Percentiles rank a stretch among this genome's conserved stretches.
phyloP scores from a whole-genome alignment of 2,329 filamentous ascomycete genomes.

The Fusarium duplospermum region DNA sequence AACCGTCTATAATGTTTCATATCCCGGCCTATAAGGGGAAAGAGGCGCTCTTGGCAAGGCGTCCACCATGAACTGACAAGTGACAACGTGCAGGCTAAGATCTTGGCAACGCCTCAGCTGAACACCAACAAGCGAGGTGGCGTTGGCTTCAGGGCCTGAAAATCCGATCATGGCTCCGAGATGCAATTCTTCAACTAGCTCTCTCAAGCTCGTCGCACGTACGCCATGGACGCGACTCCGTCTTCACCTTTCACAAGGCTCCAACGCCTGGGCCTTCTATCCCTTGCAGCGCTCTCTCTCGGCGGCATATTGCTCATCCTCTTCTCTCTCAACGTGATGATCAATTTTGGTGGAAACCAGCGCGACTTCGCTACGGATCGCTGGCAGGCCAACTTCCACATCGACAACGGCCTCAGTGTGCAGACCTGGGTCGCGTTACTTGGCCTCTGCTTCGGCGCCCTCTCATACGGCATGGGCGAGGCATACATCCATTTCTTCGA shows the following conservation, averaged over 20 bases:
- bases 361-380: not conserved
- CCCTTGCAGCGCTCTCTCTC: not conserved
- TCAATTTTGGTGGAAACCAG: not conserved
- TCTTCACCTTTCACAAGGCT: not conserved
- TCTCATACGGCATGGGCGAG: slow-evolving; percentile 15
- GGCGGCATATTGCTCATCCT: not conserved
- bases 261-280: not conserved
- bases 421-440: slow-evolving; percentile 21
- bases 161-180: not conserved
- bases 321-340: not conserved
- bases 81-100: not conserved
- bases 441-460: slow-evolving; percentile 13
- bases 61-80: not conserved
- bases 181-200: not conserved
- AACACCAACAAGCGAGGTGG: not conserved
- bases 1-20: too few relatives aligned
- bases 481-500: slow-evolving; percentile 26
- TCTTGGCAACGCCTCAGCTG: not conserved
- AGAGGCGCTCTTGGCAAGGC: not conserved
- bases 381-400: not conserved
- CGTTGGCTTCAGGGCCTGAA: not conserved
- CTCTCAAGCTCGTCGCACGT: not conserved
- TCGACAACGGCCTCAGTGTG: not conserved
- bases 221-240: not conserved
- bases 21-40: not conserved